Base-by-base conservation (phyloP, 2,329 filamentous ascomycete genomes). In the Aspergillus hiratsukae region DNA sequence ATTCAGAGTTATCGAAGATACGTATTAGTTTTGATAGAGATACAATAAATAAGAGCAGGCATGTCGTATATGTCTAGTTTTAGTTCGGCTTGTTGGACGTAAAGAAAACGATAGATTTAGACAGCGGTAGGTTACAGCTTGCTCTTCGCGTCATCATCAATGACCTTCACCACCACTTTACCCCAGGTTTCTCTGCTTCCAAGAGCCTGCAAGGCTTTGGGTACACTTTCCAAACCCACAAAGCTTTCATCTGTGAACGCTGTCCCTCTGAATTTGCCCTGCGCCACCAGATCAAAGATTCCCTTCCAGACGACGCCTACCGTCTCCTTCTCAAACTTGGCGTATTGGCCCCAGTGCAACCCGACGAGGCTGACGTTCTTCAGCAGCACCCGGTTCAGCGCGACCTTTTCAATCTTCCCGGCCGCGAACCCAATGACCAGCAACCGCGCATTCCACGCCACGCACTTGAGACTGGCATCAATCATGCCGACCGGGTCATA, bases 401-500 rank as follows among this genome's bases (percentile, higher is more conserved):
- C 89, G 45, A 97, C 85, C 77, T 94, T 95, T 76, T 97, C 93
- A 64, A 97, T 96, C 51, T 80, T 81, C 0, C 90, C 90, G 0
- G 87, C 89, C 0, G 92, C 91, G 70, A 97, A 97, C 0, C 93
- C 93, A 63, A 97, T 87, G 4, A 97, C 85, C 46, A 97, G 76
- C 54, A 97, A 81, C 11, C 92, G 83, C 1, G 90, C 93, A 72
- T 96, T 96, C 92, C 91, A 97, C 3, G 91, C 89, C 3, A 88
- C 90, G 76, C 93, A 97, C 76, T 96, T 96, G 64, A 92, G 89
- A 64, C 87, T 91, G 69, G 86, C 83, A 63, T 95, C 91, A 51
- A 97, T 90, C 70, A 97, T 77, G 1, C 93, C 93, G 1, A 97
- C 93, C 11, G 93, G 91, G 72, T 97, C 93, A 76, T 91, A 97